Conservation (phyloP, 169 alveolate genomes). For the Perkinsus chesapeaki region DNA sequence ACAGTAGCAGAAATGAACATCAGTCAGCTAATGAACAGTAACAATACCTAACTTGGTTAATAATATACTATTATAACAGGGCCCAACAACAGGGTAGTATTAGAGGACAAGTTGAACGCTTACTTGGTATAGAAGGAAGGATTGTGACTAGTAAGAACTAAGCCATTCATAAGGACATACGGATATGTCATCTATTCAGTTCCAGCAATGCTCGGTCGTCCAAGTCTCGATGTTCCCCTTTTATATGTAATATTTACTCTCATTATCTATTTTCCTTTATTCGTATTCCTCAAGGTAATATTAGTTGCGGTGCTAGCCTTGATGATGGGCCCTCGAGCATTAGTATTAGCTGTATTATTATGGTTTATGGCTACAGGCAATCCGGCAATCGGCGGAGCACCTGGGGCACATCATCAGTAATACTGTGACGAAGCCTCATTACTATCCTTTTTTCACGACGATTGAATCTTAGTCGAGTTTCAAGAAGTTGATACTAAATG, state of each 20-base stretch:
- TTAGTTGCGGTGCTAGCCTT: background rate
- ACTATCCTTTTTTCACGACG: background rate
- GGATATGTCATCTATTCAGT: background rate
- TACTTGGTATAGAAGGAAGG: background rate
- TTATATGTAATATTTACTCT: background rate
- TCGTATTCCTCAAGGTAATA: background rate
- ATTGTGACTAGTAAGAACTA: background rate
- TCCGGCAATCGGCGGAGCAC: background rate
- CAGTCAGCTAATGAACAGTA: background rate
- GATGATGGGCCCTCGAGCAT: constrained; percentile 1
- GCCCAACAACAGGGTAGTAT: background rate
- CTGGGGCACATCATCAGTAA: background rate
- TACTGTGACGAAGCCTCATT: background rate
- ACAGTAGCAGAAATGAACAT: background rate
- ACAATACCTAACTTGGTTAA: background rate
- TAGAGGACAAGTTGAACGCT: background rate
- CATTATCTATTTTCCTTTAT: background rate
- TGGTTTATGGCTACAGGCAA: background rate
- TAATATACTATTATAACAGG: no score
- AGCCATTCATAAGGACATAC: background rate
- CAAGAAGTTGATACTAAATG: no score
- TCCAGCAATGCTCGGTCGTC: background rate
- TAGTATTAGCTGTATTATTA: background rate
- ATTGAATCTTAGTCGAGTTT: no score
- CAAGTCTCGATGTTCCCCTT: background rate